A percentile compares a stretch with the other conserved stretches of the same genome.
Conservation (phyloP, 164 flowering plant genomes). For the Pachysandra terminalis region DNA sequence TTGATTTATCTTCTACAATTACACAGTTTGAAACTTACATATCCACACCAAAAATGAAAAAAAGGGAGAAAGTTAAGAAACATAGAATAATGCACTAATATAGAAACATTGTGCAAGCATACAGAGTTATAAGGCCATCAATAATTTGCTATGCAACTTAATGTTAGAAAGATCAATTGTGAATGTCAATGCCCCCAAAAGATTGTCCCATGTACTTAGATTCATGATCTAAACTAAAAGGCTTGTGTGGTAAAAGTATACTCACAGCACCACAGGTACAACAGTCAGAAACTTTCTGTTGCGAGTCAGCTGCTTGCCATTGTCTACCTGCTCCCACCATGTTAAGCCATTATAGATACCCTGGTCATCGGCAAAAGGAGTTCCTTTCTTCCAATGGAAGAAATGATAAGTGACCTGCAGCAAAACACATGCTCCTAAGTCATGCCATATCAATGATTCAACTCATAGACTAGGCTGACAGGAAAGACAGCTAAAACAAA, state of each 20-base stretch:
- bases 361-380: constrained; percentile 77
- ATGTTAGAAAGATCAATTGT: neutral
- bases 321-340: constrained; percentile 84
- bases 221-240: neutral
- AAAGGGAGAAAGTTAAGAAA: neutral
- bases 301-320: constrained; percentile 64
- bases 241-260: constrained; percentile 8
- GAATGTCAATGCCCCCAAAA: neutral
- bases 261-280: constrained; percentile 71
- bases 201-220: neutral
- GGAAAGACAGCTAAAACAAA: neutral
- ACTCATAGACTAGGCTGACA: neutral
- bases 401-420: constrained; percentile 51
- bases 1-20: neutral
- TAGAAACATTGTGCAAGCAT: neutral
- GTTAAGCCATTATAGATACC: constrained; percentile 69
- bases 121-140: neutral
- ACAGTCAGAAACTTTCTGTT: constrained; percentile 63
- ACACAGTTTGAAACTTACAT: neutral
- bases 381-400: constrained; percentile 78
- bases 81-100: neutral
- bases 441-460: neutral
- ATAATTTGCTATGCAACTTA: too few species aligned
- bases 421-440: constrained; percentile 1
- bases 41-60: neutral